Conservation (phyloP, 169 alveolate species). For the Theileria orientalis region DNA sequence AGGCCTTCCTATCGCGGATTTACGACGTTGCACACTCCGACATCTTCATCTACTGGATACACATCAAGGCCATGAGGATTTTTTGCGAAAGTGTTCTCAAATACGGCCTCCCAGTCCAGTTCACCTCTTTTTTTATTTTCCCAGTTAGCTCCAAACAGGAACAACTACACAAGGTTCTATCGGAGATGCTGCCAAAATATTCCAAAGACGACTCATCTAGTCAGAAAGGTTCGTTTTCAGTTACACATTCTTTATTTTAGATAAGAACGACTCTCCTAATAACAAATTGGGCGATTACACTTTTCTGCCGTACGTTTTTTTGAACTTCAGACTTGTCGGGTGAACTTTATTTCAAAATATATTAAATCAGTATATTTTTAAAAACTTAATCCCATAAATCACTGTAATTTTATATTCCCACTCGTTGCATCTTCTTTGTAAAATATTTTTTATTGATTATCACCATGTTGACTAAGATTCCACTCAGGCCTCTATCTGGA, state of each 20-base stretch:
- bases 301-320: background rate
- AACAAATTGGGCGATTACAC: background rate
- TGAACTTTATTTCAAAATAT: background rate
- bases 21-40: slow-evolving; percentile 87
- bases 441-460: too few species aligned
- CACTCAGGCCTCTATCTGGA: too few species aligned
- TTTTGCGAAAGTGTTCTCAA: slow-evolving; percentile 88
- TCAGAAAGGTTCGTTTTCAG: background rate
- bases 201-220: background rate
- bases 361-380: too few species aligned
- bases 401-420: too few species aligned
- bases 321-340: slow-evolving; percentile 1
- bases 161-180: slow-evolving; percentile 33
- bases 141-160: slow-evolving; percentile 51
- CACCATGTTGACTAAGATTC: too few species aligned
- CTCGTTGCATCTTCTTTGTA: too few species aligned
- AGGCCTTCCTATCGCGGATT: slow-evolving; percentile 81
- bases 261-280: background rate
- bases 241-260: background rate
- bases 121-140: slow-evolving; percentile 77
- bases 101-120: slow-evolving; percentile 87
- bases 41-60: slow-evolving; percentile 83
- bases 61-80: slow-evolving; percentile 86
- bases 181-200: slow-evolving; percentile 25
- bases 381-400: too few species aligned